Evolutionary conservation across 2,329 filamentous ascomycete species (phyloP), one percentile per base, ranked within the genome.

Genomic region (Lachnum nothofagi): DNA sequence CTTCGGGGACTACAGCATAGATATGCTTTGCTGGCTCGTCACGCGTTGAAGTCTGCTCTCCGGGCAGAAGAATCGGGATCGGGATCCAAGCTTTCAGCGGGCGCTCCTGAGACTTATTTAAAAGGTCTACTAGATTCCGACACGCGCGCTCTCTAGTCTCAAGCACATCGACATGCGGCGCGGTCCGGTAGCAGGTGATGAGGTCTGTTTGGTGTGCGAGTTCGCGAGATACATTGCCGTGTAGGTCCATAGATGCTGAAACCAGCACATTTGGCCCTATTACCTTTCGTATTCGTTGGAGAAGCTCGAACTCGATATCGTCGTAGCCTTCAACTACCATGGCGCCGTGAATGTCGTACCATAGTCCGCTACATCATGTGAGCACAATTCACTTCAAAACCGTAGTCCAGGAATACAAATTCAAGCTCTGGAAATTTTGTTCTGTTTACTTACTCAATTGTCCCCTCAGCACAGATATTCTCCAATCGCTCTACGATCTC

Each of bases 271-370:
- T 58, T 0, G 68, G 60, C 0, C 76, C 75, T 17, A 77, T 67
- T 3, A 76, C 69, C 0, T 42, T 49, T 2, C 75, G 67, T 10
- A 76, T 68, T 0, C 73, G 71, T 10, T 61, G 59, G 17, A 78
- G 63, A 23, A 78, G 68, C 46, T 76, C 71, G 2, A 66, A 68
- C 49, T 79, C 76, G 1, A 61, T 63, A 54, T 79, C 76, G 31
- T 73, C 69, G 4, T 77, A 46, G 0, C 64, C 73, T 29, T 76
- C 71, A 1, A 78, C 75, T 38, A 70, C 74, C 75, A 79, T 78
- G 3, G 76, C 76, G 12, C 76, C 76, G 53, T 79, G 76, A 24
- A 79, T 78, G 51, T 78, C 75, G 47, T 76, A 75, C 75, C 75
- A 79, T 6, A 79, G 58, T 1, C 76, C 76, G 44, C 37, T 39